Base-by-base conservation (phyloP, 78 protist species). In the Anaeramoeba ignava region DNA sequence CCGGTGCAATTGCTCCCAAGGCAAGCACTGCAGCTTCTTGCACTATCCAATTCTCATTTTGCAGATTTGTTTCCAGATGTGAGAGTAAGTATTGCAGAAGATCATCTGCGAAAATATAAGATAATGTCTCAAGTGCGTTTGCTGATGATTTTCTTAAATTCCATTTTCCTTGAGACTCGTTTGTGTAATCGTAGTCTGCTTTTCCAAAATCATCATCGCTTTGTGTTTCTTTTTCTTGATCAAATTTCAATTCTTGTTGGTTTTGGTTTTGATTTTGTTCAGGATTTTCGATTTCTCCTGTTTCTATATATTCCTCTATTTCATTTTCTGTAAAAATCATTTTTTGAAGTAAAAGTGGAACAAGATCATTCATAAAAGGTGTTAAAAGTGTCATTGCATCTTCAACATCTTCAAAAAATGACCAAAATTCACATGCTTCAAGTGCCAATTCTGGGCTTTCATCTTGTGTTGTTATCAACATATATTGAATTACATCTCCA, bases 181-280 rank as follows among this genome's bases (percentile, higher is more conserved):
- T n/a, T n/a, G n/a, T n/a, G n/a, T n/a, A n/a, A n/a, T n/a, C n/a
- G n/a, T n/a, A n/a, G n/a, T n/a, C n/a, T n/a, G n/a, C n/a, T n/a
- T n/a, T n/a, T n/a, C n/a, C n/a, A n/a, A n/a, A n/a, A 27, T 54
- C 73, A 17, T 54, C 73, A 27, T 54, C 73, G 73, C 8, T 54
- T 17, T 17, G 17, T 54, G 8, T 54, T 8, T 54, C 73, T 54
- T 17, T 54, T 54, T 54, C 73, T 27, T 27, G 8, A n/a, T n/a
- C n/a, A n/a, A n/a, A n/a, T n/a, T n/a, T n/a, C 73, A 54, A 54
- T 17, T 54, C 73, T 54, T 54, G 73, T 54, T 54, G 73, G n/a
- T n/a, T n/a, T n/a, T n/a, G n/a, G n/a, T n/a, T n/a, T n/a, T n/a
- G n/a, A n/a, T n/a, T n/a, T n/a, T n/a, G n/a, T n/a, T n/a, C n/a